phyloP scores from a whole-genome alignment of 345 rosid genomes.

The Salix viminalis region DNA sequence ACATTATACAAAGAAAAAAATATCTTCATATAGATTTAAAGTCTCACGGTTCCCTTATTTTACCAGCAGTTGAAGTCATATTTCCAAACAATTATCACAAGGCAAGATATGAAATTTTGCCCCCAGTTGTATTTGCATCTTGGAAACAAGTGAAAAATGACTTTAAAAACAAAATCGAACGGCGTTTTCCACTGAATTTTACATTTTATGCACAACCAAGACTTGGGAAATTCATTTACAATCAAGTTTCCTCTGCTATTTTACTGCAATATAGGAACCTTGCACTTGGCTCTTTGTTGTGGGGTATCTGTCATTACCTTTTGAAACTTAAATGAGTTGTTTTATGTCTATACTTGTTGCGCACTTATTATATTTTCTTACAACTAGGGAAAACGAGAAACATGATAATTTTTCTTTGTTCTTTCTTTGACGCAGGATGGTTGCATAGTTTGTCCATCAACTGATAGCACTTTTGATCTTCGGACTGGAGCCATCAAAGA shows the following conservation, averaged over 20 bases:
- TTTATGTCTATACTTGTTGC: not conserved
- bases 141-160: not conserved
- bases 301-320: not conserved
- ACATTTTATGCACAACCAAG: not conserved
- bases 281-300: not conserved
- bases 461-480: slow-evolving; percentile 85
- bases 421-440: slow-evolving; percentile 54
- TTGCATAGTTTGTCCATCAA: slow-evolving; percentile 85
- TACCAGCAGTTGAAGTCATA: too few species aligned
- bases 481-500: slow-evolving; percentile 65
- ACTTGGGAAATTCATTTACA: too few species aligned
- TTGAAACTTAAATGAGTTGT: not conserved
- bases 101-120: not conserved
- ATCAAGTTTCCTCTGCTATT: not conserved
- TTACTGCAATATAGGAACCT: not conserved
- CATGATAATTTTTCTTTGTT: not conserved
- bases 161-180: not conserved
- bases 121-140: not conserved
- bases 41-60: too few species aligned
- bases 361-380: not conserved
- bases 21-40: too few species aligned
- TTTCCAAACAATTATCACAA: too few species aligned
- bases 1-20: too few species aligned
- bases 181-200: not conserved
- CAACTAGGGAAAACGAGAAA: not conserved